Percentiles rank a stretch among this genome's conserved stretches.
Evolutionary conservation across 768 basidiomycete species (phyloP).

Genomic region (Inosperma sp.): DNA sequence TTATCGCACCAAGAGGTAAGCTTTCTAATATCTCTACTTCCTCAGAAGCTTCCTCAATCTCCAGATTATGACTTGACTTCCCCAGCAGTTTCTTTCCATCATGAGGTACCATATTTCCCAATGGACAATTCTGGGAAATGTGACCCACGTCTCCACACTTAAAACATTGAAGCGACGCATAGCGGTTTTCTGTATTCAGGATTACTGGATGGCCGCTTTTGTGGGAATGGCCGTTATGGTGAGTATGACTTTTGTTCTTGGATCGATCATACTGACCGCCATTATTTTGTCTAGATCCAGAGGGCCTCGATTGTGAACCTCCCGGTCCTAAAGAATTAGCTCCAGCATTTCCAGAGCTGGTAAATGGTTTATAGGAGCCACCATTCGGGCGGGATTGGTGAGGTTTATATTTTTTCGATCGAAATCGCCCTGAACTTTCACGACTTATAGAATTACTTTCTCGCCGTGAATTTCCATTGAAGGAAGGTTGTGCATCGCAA

Average conservation of each 20-base stretch:
- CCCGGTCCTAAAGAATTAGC: too few species aligned
- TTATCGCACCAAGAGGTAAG: slow-evolving; percentile 5
- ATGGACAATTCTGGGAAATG: slow-evolving; percentile 22
- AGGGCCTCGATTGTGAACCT: too few species aligned
- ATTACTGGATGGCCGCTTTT: not conserved
- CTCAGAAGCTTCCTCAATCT: not conserved
- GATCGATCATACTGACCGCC: too few species aligned
- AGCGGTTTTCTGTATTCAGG: not conserved
- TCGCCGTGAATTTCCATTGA: not conserved
- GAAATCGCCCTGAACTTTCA: too few species aligned
- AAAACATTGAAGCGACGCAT: not conserved
- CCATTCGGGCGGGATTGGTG: too few species aligned
- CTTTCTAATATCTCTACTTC: slow-evolving; percentile 11
- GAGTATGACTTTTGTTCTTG: too few species aligned
- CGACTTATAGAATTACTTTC: too few species aligned
- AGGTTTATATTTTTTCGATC: too few species aligned
- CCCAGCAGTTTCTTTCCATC: slow-evolving; percentile 15
- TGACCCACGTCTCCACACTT: not conserved
- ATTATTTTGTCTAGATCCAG: too few species aligned
- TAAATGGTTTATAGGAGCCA: too few species aligned
- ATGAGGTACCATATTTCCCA: slow-evolving; percentile 13
- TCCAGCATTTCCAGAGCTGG: too few species aligned
- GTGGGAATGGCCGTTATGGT: not conserved
- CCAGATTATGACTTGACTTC: slow-evolving; percentile 10
- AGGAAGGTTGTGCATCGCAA: not conserved